phyloP scores from a whole-genome alignment of 176 grass and related monocot species.

The Hordeum vulgare region DNA sequence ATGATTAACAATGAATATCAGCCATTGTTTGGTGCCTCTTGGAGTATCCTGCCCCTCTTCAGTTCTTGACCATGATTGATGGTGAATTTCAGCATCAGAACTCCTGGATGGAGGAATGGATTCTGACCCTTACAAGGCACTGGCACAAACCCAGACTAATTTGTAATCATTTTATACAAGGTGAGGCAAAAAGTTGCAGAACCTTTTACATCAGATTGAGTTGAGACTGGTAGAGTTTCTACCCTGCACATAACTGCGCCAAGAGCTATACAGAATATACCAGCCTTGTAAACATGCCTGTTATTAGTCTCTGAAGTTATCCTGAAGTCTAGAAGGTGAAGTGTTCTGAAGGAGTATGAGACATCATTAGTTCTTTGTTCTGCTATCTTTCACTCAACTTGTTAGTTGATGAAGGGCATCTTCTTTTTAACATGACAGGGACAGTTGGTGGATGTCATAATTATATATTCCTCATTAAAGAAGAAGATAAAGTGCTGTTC shows the following conservation, averaged over 20 bases:
- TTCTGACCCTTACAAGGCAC: not conserved
- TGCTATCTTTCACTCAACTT: constrained; percentile 14
- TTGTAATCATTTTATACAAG: not conserved
- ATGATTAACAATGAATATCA: not conserved
- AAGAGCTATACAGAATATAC: not conserved
- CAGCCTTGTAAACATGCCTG: not conserved
- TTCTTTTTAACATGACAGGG: constrained; percentile 19
- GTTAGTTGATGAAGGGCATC: constrained; percentile 9
- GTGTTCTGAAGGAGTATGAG: not conserved
- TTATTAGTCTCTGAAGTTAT: not conserved
- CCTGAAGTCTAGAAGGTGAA: not conserved
- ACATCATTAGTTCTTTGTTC: constrained; percentile 2
- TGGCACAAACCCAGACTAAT: not conserved
- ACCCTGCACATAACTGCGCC: not conserved
- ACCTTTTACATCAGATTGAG: not conserved
- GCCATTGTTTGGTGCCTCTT: not conserved
- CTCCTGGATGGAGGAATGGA: not conserved
- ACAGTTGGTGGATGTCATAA: constrained; percentile 1
- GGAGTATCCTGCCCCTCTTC: not conserved
- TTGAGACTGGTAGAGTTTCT: constrained; percentile 2
- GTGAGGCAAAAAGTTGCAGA: not conserved
- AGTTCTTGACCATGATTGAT: constrained; percentile 1
- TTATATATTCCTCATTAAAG: constrained; percentile 5
- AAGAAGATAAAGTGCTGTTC: not conserved
- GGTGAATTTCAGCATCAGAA: not conserved